A percentile compares a stretch with the other conserved stretches of the same genome.
Conservation (phyloP, 2,329 filamentous ascomycete genomes). For the Gnomoniopsis smithogilvyi region DNA sequence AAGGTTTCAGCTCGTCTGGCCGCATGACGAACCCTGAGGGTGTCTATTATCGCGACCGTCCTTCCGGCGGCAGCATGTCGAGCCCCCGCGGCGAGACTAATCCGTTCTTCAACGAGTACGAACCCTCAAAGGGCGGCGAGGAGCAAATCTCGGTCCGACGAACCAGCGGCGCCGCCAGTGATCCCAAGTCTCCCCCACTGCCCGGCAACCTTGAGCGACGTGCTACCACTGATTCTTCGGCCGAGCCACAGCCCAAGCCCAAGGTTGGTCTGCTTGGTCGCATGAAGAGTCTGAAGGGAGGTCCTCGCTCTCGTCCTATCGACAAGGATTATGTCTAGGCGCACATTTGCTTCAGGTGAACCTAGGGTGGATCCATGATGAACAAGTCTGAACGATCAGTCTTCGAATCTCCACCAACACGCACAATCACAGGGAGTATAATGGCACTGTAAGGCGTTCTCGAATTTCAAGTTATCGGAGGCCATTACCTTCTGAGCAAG, state of each 20-base stretch:
- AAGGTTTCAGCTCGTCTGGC: conserved; percentile 53
- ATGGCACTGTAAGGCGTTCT: background rate
- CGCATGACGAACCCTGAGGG: conserved; percentile 57
- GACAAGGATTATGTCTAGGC: conserved; percentile 13
- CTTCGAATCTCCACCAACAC: background rate
- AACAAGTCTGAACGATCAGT: background rate
- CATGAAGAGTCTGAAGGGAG: conserved; percentile 79
- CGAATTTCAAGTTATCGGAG: background rate
- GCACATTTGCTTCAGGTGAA: background rate
- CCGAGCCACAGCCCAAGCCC: conserved; percentile 37
- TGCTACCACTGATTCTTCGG: conserved; percentile 55
- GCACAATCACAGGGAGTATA: background rate
- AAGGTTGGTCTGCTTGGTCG: conserved; percentile 68
- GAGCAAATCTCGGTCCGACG: conserved; percentile 44
- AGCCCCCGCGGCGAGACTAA: conserved; percentile 53
- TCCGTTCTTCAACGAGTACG: conserved; percentile 82
- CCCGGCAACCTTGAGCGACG: conserved; percentile 64
- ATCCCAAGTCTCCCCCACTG: conserved; percentile 49
- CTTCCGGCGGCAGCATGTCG: conserved; percentile 27
- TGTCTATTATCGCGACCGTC: conserved; percentile 34
- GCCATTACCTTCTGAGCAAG: background rate
- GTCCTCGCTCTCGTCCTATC: conserved; percentile 29
- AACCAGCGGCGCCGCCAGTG: conserved; percentile 29
- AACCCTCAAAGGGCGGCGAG: conserved; percentile 54
- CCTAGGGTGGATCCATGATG: background rate